phyloP scores from a whole-genome alignment of 768 basidiomycete species.

The Coprinellus micaceus region DNA sequence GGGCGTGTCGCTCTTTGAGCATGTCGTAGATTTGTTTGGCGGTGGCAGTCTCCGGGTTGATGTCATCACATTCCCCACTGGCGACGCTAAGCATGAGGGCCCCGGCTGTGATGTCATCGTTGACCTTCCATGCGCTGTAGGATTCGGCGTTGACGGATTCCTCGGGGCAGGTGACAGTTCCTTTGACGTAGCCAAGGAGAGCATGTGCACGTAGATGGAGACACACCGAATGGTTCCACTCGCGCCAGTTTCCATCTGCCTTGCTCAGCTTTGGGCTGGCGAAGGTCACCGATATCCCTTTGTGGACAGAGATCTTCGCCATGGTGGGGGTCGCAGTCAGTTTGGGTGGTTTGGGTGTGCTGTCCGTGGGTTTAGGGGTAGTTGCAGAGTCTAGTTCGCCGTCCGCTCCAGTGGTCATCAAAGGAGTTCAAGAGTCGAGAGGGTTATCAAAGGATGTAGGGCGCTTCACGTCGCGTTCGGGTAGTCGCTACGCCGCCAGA shows the following conservation, averaged over 20 bases:
- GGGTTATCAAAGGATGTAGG: not conserved
- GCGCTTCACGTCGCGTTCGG: not conserved
- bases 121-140: conserved; percentile 13
- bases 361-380: not conserved
- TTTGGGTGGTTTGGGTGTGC: not conserved
- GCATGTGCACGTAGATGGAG: conserved; percentile 1
- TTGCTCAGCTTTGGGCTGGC: conserved; percentile 10
- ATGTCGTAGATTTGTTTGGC: conserved; percentile 9
- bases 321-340: not conserved
- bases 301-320: not conserved
- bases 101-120: conserved; percentile 6
- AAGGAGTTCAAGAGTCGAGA: no score
- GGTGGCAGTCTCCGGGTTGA: not conserved
- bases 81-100: conserved; percentile 1
- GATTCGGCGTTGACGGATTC: not conserved
- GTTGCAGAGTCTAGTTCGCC: no score
- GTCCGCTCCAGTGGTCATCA: no score
- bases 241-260: conserved; percentile 7
- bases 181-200: not conserved
- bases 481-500: not conserved
- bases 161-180: not conserved
- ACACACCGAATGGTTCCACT: conserved; percentile 4
- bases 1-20: conserved; percentile 6
- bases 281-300: not conserved
- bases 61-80: not conserved